Evolutionary conservation across 495 filamentous ascomycete species (phyloP), one percentile per base, ranked within the genome.

Genomic region (Bombardia bombarda): DNA sequence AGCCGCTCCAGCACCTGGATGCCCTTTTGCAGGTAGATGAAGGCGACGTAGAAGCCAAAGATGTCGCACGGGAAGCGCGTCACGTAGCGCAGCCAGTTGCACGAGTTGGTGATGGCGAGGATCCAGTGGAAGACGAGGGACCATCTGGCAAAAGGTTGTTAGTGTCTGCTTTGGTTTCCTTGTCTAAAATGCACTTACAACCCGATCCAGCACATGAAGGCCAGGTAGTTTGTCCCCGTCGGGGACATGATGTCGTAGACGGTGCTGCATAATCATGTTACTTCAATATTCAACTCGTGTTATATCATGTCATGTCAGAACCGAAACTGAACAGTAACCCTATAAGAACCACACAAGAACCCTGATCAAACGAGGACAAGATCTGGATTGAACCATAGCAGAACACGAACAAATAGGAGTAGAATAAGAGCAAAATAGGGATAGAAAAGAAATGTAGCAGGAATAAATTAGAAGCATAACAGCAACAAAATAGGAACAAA

Each of bases 31-130:
- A 92, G 69, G 55, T 92, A 92, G 57, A 90, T 86, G 56, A 83
- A 85, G 36, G 84, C 86, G 32, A 92, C 86, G 57, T 92, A 92
- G 58, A 90, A 89, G 4, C 86, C 86, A 53, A 92, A 90, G 50
- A 86, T 87, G 54, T 92, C 86, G 56, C 86, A 89, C 31, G 84
- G 84, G 55, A 92, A 92, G 8, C 84, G 74, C 8, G 86, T 90
- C 18, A 92, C 86, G 57, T 86, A 90, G 51, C 74, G 80, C 3
- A 92, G 64, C 40, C 70, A 84, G 60, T 92, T 87, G 61, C 86
- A 89, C 9, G 81, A 72, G 53, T 92, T 92, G 4, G 82, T 84
- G 34, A 88, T 70, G 17, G 86, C 86, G 7, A 90, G 69, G 31
- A 83, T 58, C 80, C 81, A 86, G 58, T 92, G 86, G 69, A 90